Base-by-base conservation (phyloP, 192 early-diverging fungal species). In the Phycomyces nitens region DNA sequence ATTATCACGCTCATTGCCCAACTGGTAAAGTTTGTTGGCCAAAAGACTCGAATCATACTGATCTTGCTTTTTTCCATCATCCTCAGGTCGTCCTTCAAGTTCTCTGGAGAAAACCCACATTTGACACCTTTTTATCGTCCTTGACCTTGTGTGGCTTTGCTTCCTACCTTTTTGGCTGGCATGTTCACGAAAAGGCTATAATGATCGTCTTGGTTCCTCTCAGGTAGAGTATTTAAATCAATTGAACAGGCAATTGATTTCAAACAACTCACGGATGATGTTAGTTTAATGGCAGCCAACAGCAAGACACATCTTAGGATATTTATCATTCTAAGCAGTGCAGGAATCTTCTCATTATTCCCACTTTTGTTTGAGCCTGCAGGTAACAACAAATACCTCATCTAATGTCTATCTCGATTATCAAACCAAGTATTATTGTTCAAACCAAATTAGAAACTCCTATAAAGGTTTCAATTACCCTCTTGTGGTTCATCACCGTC, bases 151-250 rank as follows among this genome's bases (percentile, higher is more conserved):
- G 90, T 57, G 92, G 86, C 2, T 95, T 89, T 56, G 82, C 89
- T 6, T 93, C 94, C 22, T 99, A 90, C 71, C 67, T 96, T 66
- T 97, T 96, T 75, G 94, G 94, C 39, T 99, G 95, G 95, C 96
- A 99, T 77, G 96, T 99, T 16, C 96, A 99, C 62, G 96, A 99
- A 64, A 99, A 99, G 72, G 96, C 96, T 0, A 85, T 95, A 14
- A 76, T 99, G 60, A 61, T 96, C 60, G 82, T 93, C 38, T 63
- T 87, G 62, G 79, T 90, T 44, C 89, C 89, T 18, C 74, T 86
- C 40, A 74, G 79, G 87, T 88, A 76, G 43, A 53, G 21, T 20
- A 12, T 22, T 29, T 29, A 29, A 60, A 52, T 27, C 22, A 5
- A 26, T 59, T 58, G n/a, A n/a, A n/a, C n/a, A n/a, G n/a, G n/a